Conservation (phyloP, 2,329 filamentous ascomycete species). For the Diaporthe sp. region DNA sequence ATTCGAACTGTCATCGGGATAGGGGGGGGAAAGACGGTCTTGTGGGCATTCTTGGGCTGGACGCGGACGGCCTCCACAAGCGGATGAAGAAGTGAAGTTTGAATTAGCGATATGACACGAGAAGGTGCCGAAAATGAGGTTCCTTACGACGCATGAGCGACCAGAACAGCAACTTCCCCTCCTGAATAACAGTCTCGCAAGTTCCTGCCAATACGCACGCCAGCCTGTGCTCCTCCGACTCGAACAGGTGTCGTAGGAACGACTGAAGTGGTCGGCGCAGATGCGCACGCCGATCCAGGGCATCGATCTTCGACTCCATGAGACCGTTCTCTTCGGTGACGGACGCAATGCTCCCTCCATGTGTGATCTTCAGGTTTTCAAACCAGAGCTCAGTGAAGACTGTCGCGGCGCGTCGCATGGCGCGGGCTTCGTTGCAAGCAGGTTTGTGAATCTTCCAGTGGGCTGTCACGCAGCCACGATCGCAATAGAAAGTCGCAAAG, state of each 20-base stretch:
- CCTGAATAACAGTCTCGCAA: not conserved
- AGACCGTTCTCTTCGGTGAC: not conserved
- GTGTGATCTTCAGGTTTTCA: not conserved
- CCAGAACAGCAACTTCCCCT: not conserved
- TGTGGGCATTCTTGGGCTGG: not conserved
- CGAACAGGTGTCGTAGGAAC: not conserved
- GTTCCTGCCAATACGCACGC: not conserved
- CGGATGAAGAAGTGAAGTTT: not conserved
- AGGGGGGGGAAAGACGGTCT: too few relatives aligned
- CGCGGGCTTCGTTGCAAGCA: not conserved
- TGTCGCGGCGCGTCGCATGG: not conserved
- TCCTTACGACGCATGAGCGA: not conserved
- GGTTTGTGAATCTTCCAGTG: not conserved
- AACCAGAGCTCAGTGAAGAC: conserved; percentile 6
- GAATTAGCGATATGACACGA: not conserved
- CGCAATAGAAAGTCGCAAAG: not conserved
- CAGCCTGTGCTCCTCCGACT: not conserved
- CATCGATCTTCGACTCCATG: not conserved
- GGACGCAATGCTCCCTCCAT: not conserved
- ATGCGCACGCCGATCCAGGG: not conserved
- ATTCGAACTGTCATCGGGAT: too few relatives aligned
- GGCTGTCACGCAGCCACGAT: not conserved
- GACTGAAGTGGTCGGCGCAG: not conserved
- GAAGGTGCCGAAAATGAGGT: not conserved
- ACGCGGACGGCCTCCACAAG: not conserved